Evolutionary conservation across 192 early-diverging fungal genomes (phyloP), one percentile per base, ranked within the genome.

Genomic region (Coemansia sp.): DNA sequence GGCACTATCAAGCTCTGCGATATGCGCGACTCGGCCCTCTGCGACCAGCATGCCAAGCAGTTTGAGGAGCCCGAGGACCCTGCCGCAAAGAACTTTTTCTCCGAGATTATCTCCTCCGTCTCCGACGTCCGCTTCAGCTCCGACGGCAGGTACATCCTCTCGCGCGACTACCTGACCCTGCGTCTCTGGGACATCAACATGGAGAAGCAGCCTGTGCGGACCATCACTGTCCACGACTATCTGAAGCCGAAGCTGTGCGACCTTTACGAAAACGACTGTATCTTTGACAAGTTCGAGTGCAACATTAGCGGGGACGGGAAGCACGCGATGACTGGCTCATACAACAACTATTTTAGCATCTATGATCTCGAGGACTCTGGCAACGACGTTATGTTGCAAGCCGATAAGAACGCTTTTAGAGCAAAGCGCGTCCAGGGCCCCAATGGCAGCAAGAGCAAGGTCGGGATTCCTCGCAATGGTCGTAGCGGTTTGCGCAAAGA

Each of bases 271-370:
- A 99, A 97, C 83, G 97, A 99, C 79, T 96, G 94, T 76, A 99
- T 99, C 76, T 99, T 99, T 86, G 97, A 99, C 88, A 99, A 99
- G 84, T 99, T 99, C 67, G 97, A 99, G 82, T 98, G 96, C 85
- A 95, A 89, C 37, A 94, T 98, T 67, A 95, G 93, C 77, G 96
- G 94, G 36, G 90, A 96, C 75, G 95, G 95, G 74, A 85, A 86
- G 91, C 95, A 88, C 53, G 91, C 86, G 3, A 84, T 98, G 79
- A 96, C 96, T n/a, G 97, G 96, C 26, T 97, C 95, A 18, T 99
- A 99, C 85, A 95, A 92, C 88, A 99, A 99, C 89, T 95, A 92
- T 69, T 97, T 99, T 83, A 94, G 95, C 84, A 93, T 99, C 66
- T 97, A 93, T 72, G 92, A 95, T 62, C 83, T 86, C 16, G 83